phyloP scores from a whole-genome alignment of 176 grass and related monocot genomes.

The Tillandsia leiboldiana region DNA sequence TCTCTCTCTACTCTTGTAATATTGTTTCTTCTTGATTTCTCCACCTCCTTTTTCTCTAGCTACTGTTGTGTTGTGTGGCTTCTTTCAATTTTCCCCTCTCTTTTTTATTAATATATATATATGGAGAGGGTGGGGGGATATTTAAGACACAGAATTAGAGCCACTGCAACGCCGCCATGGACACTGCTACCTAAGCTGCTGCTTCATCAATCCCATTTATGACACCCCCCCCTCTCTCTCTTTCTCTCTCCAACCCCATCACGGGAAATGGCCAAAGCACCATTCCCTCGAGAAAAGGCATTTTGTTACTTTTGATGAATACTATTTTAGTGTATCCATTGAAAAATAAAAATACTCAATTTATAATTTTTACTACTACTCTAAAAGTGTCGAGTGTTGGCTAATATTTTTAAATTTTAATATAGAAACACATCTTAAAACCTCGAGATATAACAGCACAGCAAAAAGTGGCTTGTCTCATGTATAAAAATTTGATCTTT shows the following conservation, averaged over 20 bases:
- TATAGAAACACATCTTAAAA: too few species aligned
- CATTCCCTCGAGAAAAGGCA: not conserved
- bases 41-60: not conserved
- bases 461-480: too few species aligned
- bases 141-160: constrained; percentile 23
- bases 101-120: not conserved
- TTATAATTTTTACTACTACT: not conserved
- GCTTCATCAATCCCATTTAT: constrained; percentile 26
- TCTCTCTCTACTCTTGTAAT: not conserved
- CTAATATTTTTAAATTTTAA: too few species aligned
- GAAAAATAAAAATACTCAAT: not conserved
- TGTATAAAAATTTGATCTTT: too few species aligned
- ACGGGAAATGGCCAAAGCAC: not conserved
- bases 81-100: not conserved
- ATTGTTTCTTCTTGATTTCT: not conserved
- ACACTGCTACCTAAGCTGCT: constrained; percentile 13
- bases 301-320: not conserved
- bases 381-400: too few species aligned
- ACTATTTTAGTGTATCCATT: not conserved
- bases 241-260: not conserved
- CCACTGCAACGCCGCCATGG: constrained; percentile 28
- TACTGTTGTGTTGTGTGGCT: not conserved
- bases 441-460: too few species aligned
- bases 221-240: not conserved
- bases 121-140: constrained; percentile 2